These are phyloP conservation scores for Nicotiana otophora DNA, from an alignment of 257 asterid genomes.

Conservation along the genomic window DNA sequence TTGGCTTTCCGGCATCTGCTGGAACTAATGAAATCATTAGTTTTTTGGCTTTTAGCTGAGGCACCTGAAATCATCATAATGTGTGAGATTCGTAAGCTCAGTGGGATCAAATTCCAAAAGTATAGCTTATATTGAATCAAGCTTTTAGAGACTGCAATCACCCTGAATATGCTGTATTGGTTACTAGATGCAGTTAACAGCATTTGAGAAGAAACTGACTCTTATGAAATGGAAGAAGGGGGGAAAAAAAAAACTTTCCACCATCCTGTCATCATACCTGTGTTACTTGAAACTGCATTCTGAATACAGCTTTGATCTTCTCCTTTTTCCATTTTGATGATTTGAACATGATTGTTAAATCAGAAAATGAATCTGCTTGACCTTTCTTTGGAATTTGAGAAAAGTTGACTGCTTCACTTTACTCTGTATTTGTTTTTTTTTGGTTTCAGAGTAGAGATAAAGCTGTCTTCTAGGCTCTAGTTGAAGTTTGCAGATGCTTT, in stretches of 20 bases:
- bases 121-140: background rate
- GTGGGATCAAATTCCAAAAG: constrained; percentile 11
- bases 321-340: constrained; percentile 54
- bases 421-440: background rate
- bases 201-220: background rate
- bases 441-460: constrained; percentile 8
- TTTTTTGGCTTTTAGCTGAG: constrained; percentile 68
- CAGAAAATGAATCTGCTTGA: background rate
- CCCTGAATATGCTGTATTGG: background rate
- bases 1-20: constrained; percentile 83
- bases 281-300: constrained; percentile 82
- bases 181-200: background rate
- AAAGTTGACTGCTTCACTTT: constrained; percentile 5
- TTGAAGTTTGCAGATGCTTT: constrained; percentile 18
- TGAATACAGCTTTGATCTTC: constrained; percentile 75
- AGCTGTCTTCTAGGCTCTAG: background rate
- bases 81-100: constrained; percentile 4
- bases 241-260: background rate
- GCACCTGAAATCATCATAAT: constrained; percentile 54
- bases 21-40: constrained; percentile 83
- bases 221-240: background rate
- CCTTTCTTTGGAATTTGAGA: background rate
- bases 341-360: constrained; percentile 61
- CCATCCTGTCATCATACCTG: constrained; percentile 42
- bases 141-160: background rate